Evolutionary conservation across 495 filamentous ascomycete species (phyloP), one percentile per base, ranked within the genome.

Genomic region (Annulohypoxylon stygium): DNA sequence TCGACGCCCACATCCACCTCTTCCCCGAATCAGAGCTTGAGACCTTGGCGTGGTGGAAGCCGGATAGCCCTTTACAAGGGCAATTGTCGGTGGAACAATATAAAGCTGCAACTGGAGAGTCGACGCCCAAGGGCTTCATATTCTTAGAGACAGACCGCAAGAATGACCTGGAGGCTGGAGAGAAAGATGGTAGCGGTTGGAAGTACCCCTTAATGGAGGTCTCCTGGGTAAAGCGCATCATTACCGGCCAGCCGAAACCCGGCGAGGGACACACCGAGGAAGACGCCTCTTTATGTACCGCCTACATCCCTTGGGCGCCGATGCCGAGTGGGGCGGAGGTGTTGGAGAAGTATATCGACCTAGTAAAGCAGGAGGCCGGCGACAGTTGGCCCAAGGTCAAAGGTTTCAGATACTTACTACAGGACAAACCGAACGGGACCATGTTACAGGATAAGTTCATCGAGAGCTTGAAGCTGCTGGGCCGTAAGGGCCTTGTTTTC

Each of bases 1-100:
- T 97, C 63, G 94, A 97, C 82, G 91, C 93, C 8, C 94, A 97
- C 83, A 90, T 97, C 81, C 94, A 97, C 81, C 90, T 97, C 78
- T 96, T 88, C 81, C 90, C 91, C 68, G 77, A 82, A 58, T 86
- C 88, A 39, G 90, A 94, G 70, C 78, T 91, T 36, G 68, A 81
- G 54, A 86, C 86, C 26, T 83, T 95, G 48, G 79, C 87, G 63
- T 97, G 93, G 93, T 78, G 76, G 71, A 86, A 86, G 70, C 82
- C 88, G 2, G 81, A 81, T 20, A 78, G 83, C 64, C 88, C 88
- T 2, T 83, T 97, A 3, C 81, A 86, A 48, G 76, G 80, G 9
- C 90, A 90, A 54, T 86, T 90, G 78, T 91, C 88, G n/a, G 69
- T 92, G 45, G 76, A 85, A 58, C 86, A 93, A 71, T 93, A 90